A percentile compares a stretch with the other conserved stretches of the same genome.
Evolutionary conservation across 495 filamentous ascomycete genomes (phyloP).

Genomic region (Opeltia flavorubescens): DNA sequence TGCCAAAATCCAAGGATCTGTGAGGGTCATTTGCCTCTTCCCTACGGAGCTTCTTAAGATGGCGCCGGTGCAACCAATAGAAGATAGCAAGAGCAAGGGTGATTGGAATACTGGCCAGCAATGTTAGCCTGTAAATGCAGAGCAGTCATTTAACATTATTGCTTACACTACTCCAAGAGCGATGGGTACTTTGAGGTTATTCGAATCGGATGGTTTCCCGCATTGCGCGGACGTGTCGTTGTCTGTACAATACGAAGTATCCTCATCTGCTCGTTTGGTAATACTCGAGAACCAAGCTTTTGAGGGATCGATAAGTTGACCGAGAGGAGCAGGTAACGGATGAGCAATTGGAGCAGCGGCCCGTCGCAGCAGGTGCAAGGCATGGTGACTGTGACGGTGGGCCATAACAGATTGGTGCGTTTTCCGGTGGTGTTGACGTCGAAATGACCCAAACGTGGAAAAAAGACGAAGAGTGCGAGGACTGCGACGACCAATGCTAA

Average conservation of each 20-base stretch:
- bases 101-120: slow-evolving; percentile 54
- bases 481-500: too few species aligned
- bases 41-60: slow-evolving; percentile 51
- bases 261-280: not conserved
- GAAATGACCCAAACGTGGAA: not conserved
- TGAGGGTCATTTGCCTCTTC: slow-evolving; percentile 84
- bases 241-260: not conserved
- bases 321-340: not conserved
- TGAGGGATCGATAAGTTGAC: not conserved
- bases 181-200: slow-evolving; percentile 58
- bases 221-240: slow-evolving; percentile 25
- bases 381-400: not conserved
- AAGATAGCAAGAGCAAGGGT: slow-evolving; percentile 51
- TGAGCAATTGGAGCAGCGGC: not conserved
- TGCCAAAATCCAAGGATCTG: slow-evolving; percentile 86
- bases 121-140: slow-evolving; percentile 15
- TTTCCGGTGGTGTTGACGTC: not conserved
- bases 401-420: not conserved
- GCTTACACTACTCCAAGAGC: slow-evolving; percentile 70
- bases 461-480: too few species aligned
- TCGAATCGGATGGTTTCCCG: slow-evolving; percentile 40
- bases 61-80: slow-evolving; percentile 62
- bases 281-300: slow-evolving; percentile 1
- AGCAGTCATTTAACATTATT: slow-evolving; percentile 11
- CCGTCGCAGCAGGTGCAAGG: not conserved